A percentile compares a stretch with the other conserved stretches of the same genome.
Evolutionary conservation across 2,329 filamentous ascomycete genomes (phyloP).

Genomic region (Gaeumannomyces tritici): DNA sequence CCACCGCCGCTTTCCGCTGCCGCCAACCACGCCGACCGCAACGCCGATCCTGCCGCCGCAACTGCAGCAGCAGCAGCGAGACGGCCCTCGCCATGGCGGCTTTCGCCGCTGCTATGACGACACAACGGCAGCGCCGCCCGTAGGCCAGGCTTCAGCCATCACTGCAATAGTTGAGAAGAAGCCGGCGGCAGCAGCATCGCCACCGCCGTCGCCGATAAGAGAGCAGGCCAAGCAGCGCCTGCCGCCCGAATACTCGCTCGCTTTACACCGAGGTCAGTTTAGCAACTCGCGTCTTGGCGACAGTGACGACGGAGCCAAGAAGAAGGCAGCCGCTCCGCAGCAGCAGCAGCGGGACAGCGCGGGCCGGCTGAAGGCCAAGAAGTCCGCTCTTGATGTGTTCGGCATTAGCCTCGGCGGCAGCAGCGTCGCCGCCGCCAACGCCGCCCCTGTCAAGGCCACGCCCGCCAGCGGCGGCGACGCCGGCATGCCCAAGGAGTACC

Average conservation of each 20-base stretch:
- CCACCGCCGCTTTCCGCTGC: neutral
- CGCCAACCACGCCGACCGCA: too few relatives aligned
- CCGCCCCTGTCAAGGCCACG: neutral
- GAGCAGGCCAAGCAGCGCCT: neutral
- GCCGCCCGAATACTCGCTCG: conserved; percentile 18
- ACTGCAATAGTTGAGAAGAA: too few relatives aligned
- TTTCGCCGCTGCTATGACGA: neutral
- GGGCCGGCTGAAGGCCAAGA: neutral
- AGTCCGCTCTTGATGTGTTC: neutral
- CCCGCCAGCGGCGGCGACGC: neutral
- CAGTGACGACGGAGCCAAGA: neutral
- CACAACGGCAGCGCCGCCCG: too few relatives aligned
- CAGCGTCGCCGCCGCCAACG: too few relatives aligned
- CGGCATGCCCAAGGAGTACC: neutral
- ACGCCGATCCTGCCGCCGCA: neutral
- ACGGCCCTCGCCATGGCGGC: too few relatives aligned
- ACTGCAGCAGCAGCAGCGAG: neutral
- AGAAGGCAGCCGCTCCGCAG: neutral
- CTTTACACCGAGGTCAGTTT: conserved; percentile 22
- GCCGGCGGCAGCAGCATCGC: neutral
- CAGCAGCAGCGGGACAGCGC: neutral
- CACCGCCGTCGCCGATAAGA: conserved; percentile 2
- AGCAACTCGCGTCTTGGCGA: conserved; percentile 20
- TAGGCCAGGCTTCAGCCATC: neutral
- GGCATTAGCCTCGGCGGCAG: neutral